phyloP scores from a whole-genome alignment of 2,329 filamentous ascomycete species.

The Fusarium sp. region DNA sequence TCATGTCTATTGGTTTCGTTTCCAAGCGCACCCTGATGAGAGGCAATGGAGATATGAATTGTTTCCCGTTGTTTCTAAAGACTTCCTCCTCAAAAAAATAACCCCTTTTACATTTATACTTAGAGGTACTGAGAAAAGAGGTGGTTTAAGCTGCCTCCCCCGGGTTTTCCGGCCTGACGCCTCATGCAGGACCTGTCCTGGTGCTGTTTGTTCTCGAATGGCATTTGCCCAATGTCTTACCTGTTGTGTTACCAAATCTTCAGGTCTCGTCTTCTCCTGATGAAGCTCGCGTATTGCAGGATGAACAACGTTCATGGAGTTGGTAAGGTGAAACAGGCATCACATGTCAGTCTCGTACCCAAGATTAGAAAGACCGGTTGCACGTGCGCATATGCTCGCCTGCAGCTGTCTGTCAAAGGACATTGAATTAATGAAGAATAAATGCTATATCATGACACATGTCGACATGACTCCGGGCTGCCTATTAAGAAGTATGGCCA shows the following conservation, averaged over 20 bases:
- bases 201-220: slow-evolving; percentile 14
- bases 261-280: background rate
- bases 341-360: slow-evolving; percentile 15
- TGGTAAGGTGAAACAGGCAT: slow-evolving; percentile 9
- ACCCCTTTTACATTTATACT: slow-evolving; percentile 35
- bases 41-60: slow-evolving; percentile 35
- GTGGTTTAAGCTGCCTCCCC: slow-evolving; percentile 13
- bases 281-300: background rate
- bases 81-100: slow-evolving; percentile 20
- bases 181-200: slow-evolving; percentile 9
- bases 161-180: slow-evolving; percentile 2
- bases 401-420: slow-evolving; percentile 38
- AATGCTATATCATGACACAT: slow-evolving; percentile 52
- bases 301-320: slow-evolving; percentile 4
- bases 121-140: slow-evolving; percentile 16
- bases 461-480: slow-evolving; percentile 42
- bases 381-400: slow-evolving; percentile 23
- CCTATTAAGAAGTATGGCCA: slow-evolving; percentile 44
- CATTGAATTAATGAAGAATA: slow-evolving; percentile 50
- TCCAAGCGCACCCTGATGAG: slow-evolving; percentile 20
- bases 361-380: slow-evolving; percentile 33
- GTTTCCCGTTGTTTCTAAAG: slow-evolving; percentile 29
- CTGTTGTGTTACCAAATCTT: background rate
- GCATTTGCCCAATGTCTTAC: slow-evolving; percentile 3
- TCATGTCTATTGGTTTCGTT: slow-evolving; percentile 43